phyloP scores from a whole-genome alignment of 1,284 basidiomycete species.

The Rhodotorula sp. region DNA sequence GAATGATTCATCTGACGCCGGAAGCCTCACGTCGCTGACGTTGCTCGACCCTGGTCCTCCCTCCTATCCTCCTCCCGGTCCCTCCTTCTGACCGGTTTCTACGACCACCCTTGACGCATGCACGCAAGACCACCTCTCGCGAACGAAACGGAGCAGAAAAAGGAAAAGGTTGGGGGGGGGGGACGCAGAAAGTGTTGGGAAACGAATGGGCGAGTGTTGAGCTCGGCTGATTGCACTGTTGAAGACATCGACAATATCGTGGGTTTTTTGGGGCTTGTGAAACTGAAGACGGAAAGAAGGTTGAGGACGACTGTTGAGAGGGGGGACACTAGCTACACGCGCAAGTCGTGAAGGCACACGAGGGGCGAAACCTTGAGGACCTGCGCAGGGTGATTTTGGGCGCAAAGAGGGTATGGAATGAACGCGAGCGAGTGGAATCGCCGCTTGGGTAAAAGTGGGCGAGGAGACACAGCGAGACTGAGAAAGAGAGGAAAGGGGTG shows the following conservation, averaged over 20 bases:
- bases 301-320: not conserved
- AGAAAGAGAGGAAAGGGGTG: not conserved
- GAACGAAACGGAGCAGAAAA: too few relatives aligned
- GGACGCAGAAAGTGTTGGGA: constrained; percentile 52
- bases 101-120: too few relatives aligned
- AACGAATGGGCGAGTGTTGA: constrained; percentile 17
- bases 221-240: constrained; percentile 14
- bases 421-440: constrained; percentile 27
- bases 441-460: constrained; percentile 3
- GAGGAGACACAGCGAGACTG: not conserved
- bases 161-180: too few relatives aligned
- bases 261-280: not conserved
- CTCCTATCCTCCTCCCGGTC: too few relatives aligned
- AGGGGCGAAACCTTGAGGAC: not conserved
- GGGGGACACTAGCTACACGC: not conserved
- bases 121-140: too few relatives aligned
- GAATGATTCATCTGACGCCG: too few relatives aligned
- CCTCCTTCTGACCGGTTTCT: too few relatives aligned
- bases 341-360: constrained; percentile 3
- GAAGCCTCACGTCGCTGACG: too few relatives aligned
- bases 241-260: constrained; percentile 18
- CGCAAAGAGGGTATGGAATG: constrained; percentile 8
- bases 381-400: not conserved
- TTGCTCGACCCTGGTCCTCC: too few relatives aligned
- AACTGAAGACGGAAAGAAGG: not conserved